These are phyloP conservation scores for Backusella westeae DNA, from an alignment of 192 early-diverging fungal species.

Conservation along the genomic window DNA sequence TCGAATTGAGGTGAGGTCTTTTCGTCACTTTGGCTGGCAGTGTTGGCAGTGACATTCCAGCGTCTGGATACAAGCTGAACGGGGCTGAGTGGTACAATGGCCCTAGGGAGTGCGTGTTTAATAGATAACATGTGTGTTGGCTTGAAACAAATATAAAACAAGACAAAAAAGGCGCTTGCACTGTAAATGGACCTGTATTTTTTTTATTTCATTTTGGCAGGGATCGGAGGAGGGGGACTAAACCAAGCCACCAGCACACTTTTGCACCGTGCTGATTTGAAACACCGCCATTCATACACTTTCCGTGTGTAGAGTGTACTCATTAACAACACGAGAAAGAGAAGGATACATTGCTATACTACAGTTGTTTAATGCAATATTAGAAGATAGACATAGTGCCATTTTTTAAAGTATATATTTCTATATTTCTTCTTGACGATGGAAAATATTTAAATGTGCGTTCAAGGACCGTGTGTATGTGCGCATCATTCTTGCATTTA, in stretches of 20 bases:
- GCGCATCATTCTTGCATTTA: not conserved
- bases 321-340: too few relatives aligned
- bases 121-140: not conserved
- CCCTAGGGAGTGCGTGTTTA: not conserved
- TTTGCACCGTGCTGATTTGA: not conserved
- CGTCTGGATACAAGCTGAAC: not conserved
- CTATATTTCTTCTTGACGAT: not conserved
- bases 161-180: not conserved
- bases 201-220: conserved; percentile 8
- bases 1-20: conserved; percentile 6
- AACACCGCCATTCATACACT: not conserved
- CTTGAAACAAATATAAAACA: not conserved
- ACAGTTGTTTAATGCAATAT: not conserved
- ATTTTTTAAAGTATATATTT: not conserved
- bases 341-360: not conserved
- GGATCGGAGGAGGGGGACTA: not conserved
- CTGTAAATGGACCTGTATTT: conserved; percentile 5
- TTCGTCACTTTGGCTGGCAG: not conserved
- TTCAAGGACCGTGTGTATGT: not conserved
- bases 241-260: not conserved
- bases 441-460: not conserved
- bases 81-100: not conserved
- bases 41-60: not conserved
- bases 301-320: too few relatives aligned
- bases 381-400: not conserved